Evolutionary conservation across 2,329 filamentous ascomycete species (phyloP), one percentile per base, ranked within the genome.

Genomic region (Botrytis byssoidea): DNA sequence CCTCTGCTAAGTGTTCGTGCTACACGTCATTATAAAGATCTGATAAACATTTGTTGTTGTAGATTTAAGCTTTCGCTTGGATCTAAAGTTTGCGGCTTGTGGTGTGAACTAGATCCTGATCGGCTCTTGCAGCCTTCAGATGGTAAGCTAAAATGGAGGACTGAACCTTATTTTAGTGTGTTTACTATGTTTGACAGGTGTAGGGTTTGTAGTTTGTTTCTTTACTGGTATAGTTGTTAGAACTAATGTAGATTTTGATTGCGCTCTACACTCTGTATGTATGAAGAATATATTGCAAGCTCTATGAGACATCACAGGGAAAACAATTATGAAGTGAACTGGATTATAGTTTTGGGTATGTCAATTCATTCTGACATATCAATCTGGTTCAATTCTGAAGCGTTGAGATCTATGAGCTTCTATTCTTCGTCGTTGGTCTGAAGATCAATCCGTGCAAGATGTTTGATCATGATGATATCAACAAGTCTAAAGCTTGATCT

Each of bases 201-300:
- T 65, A 25, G 6, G 4, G 10, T 12, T 65, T 35, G 10, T 4
- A 29, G 10, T 16, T 55, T 5, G 2, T n/a, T n/a, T 7, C 4
- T n/a, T 55, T 7, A 7, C 2, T 55, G 5, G 12, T 10, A 9
- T 12, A 20, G 1, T 2, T 12, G 4, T 14, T 12, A 12, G 42
- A 6, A 18, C 18, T 51, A 25, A 7, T 4, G 16, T 29, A n/a
- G 48, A 51, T 51, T n/a, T 14, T 55, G 48, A 55, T 3, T n/a
- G n/a, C 12, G 12, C 48, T 55, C 25, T 7, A 35, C 32, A 1
- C 7, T n/a, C 7, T 0, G 4, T 51, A 51, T 51, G 25, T 51
- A n/a, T 14, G 25, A 4, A 51, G 10, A 0, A 7, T n/a, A n/a
- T n/a, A 14, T 16, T 1, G 25, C 25, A 16, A n/a, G 25, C 12